These are phyloP conservation scores for Heteromeles arbutifolia DNA, from an alignment of 306 rosid genomes.

Conservation along the genomic window DNA sequence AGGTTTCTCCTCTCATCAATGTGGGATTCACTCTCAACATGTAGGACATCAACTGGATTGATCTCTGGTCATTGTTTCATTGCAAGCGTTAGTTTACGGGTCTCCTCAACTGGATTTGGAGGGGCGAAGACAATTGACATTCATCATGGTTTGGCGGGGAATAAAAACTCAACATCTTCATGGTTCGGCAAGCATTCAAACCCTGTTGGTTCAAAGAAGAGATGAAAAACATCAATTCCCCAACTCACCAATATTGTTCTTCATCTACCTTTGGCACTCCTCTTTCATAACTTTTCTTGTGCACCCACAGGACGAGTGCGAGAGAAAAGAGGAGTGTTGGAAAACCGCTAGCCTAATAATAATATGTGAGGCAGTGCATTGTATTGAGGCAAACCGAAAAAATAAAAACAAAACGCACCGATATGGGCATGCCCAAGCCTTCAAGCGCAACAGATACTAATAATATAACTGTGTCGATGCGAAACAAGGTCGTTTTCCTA, in stretches of 20 bases:
- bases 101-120: neutral
- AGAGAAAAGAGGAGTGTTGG: neutral
- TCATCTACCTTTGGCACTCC: neutral
- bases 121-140: too few relatives aligned
- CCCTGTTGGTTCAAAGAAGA: neutral
- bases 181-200: neutral
- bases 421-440: neutral
- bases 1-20: too few relatives aligned
- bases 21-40: too few relatives aligned
- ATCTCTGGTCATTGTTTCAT: neutral
- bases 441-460: neutral
- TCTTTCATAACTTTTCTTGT: neutral
- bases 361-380: neutral
- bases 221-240: too few relatives aligned
- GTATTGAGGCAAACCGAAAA: neutral
- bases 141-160: too few relatives aligned
- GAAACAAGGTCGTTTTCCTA: constrained; percentile 42
- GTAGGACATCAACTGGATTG: neutral
- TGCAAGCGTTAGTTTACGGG: neutral
- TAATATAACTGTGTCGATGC: constrained; percentile 21
- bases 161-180: too few relatives aligned
- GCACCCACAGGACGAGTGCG: neutral
- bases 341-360: neutral
- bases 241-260: neutral
- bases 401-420: neutral